A percentile compares a stretch with the other conserved stretches of the same genome.
phyloP scores from a whole-genome alignment of 495 filamentous ascomycete species.

The Aspergillus conjunctus region DNA sequence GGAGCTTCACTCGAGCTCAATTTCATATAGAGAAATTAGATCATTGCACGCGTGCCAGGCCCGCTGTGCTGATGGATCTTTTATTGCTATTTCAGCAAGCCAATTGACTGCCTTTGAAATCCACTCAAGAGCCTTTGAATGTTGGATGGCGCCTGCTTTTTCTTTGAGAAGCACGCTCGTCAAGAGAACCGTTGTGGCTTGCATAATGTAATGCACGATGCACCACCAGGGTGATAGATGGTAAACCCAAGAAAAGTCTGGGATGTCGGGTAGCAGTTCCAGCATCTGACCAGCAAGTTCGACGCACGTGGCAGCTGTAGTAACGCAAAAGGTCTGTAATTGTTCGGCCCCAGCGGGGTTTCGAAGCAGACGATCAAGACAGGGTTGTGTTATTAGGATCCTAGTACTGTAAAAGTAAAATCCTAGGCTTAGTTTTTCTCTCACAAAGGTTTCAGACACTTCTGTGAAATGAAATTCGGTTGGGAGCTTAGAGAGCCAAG shows the following conservation, averaged over 20 bases:
- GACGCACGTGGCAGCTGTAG: constrained; percentile 51
- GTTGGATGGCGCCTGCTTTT: constrained; percentile 41
- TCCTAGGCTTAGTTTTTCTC: constrained; percentile 37
- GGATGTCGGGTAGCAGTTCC: constrained; percentile 45
- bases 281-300: constrained; percentile 51
- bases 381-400: constrained; percentile 60
- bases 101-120: constrained; percentile 48
- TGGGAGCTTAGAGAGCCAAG: constrained; percentile 54
- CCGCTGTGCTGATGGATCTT: constrained; percentile 46
- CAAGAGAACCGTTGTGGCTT: constrained; percentile 56
- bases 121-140: constrained; percentile 38
- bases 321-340: constrained; percentile 46
- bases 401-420: constrained; percentile 57
- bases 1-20: constrained; percentile 3
- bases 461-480: constrained; percentile 43
- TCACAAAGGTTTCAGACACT: constrained; percentile 23
- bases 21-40: constrained; percentile 21
- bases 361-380: constrained; percentile 52
- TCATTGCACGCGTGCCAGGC: constrained; percentile 47
- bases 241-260: constrained; percentile 43
- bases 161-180: constrained; percentile 50
- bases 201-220: constrained; percentile 59
- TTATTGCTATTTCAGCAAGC: constrained; percentile 44
- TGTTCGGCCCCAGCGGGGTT: constrained; percentile 24
- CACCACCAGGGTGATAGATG: constrained; percentile 58